Evolutionary conservation across 805 yeast species (phyloP).

Genomic region (Naumovozyma castellii): DNA sequence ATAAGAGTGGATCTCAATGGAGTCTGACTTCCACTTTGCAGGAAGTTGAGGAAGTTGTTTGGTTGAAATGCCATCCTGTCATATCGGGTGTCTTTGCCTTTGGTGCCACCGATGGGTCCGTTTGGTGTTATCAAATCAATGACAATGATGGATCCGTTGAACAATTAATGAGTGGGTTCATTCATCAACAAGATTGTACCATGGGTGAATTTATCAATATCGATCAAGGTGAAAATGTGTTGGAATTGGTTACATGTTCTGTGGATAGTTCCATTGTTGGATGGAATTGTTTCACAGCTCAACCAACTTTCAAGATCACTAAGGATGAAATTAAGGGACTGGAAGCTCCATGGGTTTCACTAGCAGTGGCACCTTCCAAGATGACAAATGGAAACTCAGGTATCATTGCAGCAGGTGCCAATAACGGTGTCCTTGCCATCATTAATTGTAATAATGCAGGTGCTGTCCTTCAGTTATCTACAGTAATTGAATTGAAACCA

Average conservation of each 20-base stretch:
- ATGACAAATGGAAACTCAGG: slow-evolving; percentile 40
- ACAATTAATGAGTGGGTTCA: slow-evolving; percentile 68
- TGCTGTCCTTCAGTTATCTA: slow-evolving; percentile 52
- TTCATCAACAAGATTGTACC: slow-evolving; percentile 74
- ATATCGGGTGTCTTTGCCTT: slow-evolving; percentile 71
- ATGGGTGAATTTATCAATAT: slow-evolving; percentile 64
- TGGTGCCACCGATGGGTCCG: slow-evolving; percentile 88
- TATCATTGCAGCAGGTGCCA: slow-evolving; percentile 69
- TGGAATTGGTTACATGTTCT: slow-evolving; percentile 63
- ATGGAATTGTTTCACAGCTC: slow-evolving; percentile 82
- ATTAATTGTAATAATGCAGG: slow-evolving; percentile 64
- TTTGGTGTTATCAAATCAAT: slow-evolving; percentile 82
- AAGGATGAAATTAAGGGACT: slow-evolving; percentile 59
- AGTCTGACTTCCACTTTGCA: slow-evolving; percentile 55
- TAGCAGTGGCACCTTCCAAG: slow-evolving; percentile 32
- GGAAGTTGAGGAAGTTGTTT: slow-evolving; percentile 83
- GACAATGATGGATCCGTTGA: slow-evolving; percentile 41
- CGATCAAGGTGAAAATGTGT: slow-evolving; percentile 44
- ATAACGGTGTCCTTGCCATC: slow-evolving; percentile 80
- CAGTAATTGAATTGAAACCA: slow-evolving; percentile 48
- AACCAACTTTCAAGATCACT: slow-evolving; percentile 56
- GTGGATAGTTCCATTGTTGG: slow-evolving; percentile 80
- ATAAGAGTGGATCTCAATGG: slow-evolving; percentile 81
- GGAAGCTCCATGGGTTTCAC: slow-evolving; percentile 85
- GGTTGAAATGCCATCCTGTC: slow-evolving; percentile 74